Base-by-base conservation (phyloP, 192 early-diverging fungal species). In the Funneliformis mosseae region DNA sequence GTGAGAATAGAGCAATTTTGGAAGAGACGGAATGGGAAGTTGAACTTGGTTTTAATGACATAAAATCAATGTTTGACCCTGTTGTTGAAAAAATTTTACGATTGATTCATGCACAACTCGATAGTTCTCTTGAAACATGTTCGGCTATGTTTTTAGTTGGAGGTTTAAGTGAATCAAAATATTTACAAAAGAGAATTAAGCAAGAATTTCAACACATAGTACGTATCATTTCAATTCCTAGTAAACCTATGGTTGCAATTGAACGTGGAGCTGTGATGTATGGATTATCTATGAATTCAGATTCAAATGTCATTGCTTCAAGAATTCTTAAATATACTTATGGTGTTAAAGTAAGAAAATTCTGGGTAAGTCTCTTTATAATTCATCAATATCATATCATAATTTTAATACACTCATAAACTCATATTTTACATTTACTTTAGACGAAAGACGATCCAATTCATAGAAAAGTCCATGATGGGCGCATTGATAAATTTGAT, bases 21-120 rank as follows among this genome's bases (percentile, higher is more conserved):
- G 79, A 85, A 85, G 14, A 83, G 75, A 12, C 74, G 86, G 38
- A 84, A 84, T 85, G 83, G 85, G 27, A 78, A 76, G 55, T 89
- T 87, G 74, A 80, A 84, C 1, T 85, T 83, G 21, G 81, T 61
- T 74, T 81, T 88, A 21, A 88, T 86, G 79, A 67, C 74, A 39
- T 79, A 81, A 78, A 81, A 80, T 5, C 60, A 78, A 75, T 81
- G 45, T 87, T 83, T 80, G 80, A 85, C 59, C 78, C 78, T 43
- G 67, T 85, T 62, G 73, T 83, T 69, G 61, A 59, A 1, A 74
- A 78, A 68, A 77, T 87, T 77, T n/a, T 84, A 59, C 63, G 73
- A 28, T 45, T 86, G 59, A 84, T 86, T 27, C 81, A 74, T 70
- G 69, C 81, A n/a, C 85, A 85, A 64, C 25, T 83, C 39, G 73